These are phyloP conservation scores for Neurospora africana DNA, from an alignment of 495 filamentous ascomycete genomes.

Conservation along the genomic window DNA sequence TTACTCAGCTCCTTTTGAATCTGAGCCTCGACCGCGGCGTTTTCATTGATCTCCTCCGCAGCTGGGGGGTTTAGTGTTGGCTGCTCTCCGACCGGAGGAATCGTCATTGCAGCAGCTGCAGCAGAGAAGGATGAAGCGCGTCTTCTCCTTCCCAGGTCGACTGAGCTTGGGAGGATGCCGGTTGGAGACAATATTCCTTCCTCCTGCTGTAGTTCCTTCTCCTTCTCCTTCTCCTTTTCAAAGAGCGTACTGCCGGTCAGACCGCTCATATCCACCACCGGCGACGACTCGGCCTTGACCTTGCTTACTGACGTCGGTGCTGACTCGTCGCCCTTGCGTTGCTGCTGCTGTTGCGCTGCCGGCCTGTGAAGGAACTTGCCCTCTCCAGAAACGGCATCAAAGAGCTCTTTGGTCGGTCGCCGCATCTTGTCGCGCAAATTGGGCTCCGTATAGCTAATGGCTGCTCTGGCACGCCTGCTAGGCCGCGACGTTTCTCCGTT, in stretches of 20 bases:
- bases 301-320: constrained; percentile 12
- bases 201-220: constrained; percentile 4
- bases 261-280: not conserved
- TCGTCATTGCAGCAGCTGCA: not conserved
- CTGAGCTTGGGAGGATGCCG: not conserved
- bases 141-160: not conserved
- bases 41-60: not conserved
- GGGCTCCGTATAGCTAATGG: constrained; percentile 77
- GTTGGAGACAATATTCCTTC: not conserved
- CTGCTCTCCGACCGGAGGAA: not conserved
- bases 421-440: constrained; percentile 83
- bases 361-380: constrained; percentile 32
- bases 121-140: not conserved
- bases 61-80: not conserved
- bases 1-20: not conserved
- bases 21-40: not conserved
- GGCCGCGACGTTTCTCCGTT: constrained; percentile 43
- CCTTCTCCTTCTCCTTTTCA: constrained; percentile 9
- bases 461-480: constrained; percentile 51
- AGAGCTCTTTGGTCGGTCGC: constrained; percentile 61
- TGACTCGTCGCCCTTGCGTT: constrained; percentile 16
- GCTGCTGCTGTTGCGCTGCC: not conserved
- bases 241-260: constrained; percentile 6
- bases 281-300: not conserved
- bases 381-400: constrained; percentile 56